Conservation (phyloP, 2,329 filamentous ascomycete species). For the Xylariaceae sp. region DNA sequence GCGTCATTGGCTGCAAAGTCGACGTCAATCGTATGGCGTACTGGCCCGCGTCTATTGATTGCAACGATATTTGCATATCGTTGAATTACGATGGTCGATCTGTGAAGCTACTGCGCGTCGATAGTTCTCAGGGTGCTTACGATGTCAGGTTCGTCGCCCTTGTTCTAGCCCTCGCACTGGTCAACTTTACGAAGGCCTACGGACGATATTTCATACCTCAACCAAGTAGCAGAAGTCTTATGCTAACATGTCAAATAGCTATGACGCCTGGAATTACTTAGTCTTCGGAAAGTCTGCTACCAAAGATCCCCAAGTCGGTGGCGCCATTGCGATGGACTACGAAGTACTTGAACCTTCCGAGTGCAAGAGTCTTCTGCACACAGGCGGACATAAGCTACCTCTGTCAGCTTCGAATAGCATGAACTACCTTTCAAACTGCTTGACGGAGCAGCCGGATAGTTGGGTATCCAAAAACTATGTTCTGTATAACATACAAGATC, state of each 20-base stretch:
- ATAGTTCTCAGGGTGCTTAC: slow-evolving; percentile 53
- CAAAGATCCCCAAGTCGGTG: slow-evolving; percentile 44
- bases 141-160: slow-evolving; percentile 42
- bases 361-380: slow-evolving; percentile 49
- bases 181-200: no score
- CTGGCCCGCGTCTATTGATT: slow-evolving; percentile 53
- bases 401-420: slow-evolving; percentile 57
- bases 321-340: slow-evolving; percentile 45
- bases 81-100: slow-evolving; percentile 47
- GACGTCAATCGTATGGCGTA: slow-evolving; percentile 61
- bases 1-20: slow-evolving; percentile 61
- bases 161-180: no score
- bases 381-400: slow-evolving; percentile 48
- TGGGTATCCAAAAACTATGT: slow-evolving; percentile 50
- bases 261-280: slow-evolving; percentile 63
- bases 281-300: slow-evolving; percentile 46
- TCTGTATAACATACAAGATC: slow-evolving; percentile 51
- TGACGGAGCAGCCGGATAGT: slow-evolving; percentile 22
- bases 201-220: no score
- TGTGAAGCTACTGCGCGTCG: slow-evolving; percentile 58
- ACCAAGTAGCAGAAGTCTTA: no score
- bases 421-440: slow-evolving; percentile 43
- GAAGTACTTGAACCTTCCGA: slow-evolving; percentile 43
- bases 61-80: slow-evolving; percentile 57
- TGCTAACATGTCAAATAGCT: slow-evolving; percentile 27